Evolutionary conservation across 352 stramenopile genomes (phyloP).

Genomic region (Stramenopiles sp.): DNA sequence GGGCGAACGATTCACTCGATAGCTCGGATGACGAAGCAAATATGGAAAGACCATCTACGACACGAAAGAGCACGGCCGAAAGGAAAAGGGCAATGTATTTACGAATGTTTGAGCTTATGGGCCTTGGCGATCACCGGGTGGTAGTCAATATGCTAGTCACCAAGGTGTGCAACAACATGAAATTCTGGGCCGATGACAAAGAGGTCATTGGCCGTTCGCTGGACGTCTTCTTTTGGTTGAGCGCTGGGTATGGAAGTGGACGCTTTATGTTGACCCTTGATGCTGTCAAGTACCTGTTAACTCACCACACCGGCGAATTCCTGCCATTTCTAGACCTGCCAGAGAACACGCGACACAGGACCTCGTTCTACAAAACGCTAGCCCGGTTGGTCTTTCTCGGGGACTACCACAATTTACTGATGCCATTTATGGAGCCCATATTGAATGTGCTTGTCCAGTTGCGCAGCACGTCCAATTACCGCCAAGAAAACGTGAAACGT

Average conservation of each 20-base stretch:
- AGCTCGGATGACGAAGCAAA: constrained; percentile 34
- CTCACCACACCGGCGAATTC: constrained; percentile 83
- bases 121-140: constrained; percentile 82
- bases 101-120: constrained; percentile 91
- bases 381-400: constrained; percentile 85
- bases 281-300: constrained; percentile 86
- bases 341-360: constrained; percentile 77
- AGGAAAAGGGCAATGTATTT: constrained; percentile 44
- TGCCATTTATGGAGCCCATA: constrained; percentile 85
- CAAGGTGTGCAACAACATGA: constrained; percentile 96
- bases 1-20: too few relatives aligned
- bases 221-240: constrained; percentile 88
- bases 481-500: constrained; percentile 45
- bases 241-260: constrained; percentile 78
- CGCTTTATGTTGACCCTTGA: constrained; percentile 91
- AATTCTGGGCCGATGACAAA: constrained; percentile 88
- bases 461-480: constrained; percentile 38
- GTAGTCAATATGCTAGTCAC: constrained; percentile 96
- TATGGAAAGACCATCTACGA: constrained; percentile 19
- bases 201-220: constrained; percentile 86
- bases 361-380: constrained; percentile 90
- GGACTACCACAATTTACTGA: constrained; percentile 73
- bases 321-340: constrained; percentile 86
- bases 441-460: constrained; percentile 36
- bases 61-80: constrained; percentile 23